A percentile compares a stretch with the other conserved stretches of the same genome.
These are phyloP conservation scores for Lobosporangium transversale DNA, from an alignment of 192 early-diverging fungal genomes.

Conservation along the genomic window DNA sequence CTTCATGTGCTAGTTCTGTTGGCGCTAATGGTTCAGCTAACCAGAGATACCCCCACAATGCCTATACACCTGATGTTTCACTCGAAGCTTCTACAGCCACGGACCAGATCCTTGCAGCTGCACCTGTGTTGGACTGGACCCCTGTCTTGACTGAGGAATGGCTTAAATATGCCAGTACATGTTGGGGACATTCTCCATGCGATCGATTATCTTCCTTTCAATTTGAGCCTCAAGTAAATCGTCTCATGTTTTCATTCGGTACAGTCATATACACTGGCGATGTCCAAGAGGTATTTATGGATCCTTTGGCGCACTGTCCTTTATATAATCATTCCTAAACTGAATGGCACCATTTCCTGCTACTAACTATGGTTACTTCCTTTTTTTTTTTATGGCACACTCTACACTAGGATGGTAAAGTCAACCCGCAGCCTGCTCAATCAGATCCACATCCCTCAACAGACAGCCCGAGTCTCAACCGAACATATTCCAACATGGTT, in stretches of 20 bases:
- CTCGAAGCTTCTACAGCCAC: slow-evolving; percentile 13
- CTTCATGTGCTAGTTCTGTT: slow-evolving; percentile 1
- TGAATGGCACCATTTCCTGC: too few species aligned
- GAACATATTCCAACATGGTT: slow-evolving; percentile 15
- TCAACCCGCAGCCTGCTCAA: slow-evolving; percentile 27
- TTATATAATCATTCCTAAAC: background rate
- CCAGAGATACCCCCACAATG: slow-evolving; percentile 14
- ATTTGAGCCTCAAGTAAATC: slow-evolving; percentile 37
- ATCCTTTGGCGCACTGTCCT: too few species aligned
- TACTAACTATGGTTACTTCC: too few species aligned
- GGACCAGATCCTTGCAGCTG: slow-evolving; percentile 57
- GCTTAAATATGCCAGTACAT: slow-evolving; percentile 14
- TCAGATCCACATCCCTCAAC: background rate
- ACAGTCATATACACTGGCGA: slow-evolving; percentile 28
- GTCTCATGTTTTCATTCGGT: slow-evolving; percentile 46
- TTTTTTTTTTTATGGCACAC: background rate
- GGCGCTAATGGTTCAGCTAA: background rate
- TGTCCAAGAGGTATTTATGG: slow-evolving; percentile 32
- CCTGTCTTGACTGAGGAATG: slow-evolving; percentile 45
- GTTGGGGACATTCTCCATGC: slow-evolving; percentile 13
- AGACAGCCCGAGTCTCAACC: background rate
- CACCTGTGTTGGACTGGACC: slow-evolving; percentile 57
- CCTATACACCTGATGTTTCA: background rate
- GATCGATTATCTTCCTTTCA: slow-evolving; percentile 43
- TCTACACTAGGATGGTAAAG: slow-evolving; percentile 31